phyloP scores from a whole-genome alignment of 306 rosid species.

The Vicia sativa region DNA sequence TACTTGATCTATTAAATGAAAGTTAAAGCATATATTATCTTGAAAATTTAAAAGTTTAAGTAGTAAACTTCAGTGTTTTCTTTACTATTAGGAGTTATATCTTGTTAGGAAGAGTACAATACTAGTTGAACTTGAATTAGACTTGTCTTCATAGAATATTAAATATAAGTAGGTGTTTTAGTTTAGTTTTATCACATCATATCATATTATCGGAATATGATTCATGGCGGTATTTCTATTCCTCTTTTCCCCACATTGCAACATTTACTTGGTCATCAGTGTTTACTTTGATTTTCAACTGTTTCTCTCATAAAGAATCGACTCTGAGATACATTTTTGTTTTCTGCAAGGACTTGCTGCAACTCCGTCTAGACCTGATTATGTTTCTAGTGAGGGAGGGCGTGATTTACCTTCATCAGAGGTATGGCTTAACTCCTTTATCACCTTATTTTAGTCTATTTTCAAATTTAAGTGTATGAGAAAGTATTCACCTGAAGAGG shows the following conservation, averaged over 20 bases:
- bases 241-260: constrained; percentile 9
- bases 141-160: constrained; percentile 13
- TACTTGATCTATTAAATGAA: constrained; percentile 6
- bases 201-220: constrained; percentile 3
- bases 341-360: constrained; percentile 61
- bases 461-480: constrained; percentile 5
- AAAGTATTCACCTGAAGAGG: constrained; percentile 14
- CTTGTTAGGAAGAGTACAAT: constrained; percentile 2
- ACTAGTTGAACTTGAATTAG: constrained; percentile 24
- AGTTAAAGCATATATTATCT: constrained; percentile 16
- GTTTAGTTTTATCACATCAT: constrained; percentile 13
- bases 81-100: background rate
- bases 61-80: constrained; percentile 8
- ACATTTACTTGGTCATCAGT: constrained; percentile 26
- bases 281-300: constrained; percentile 34
- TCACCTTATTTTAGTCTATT: constrained; percentile 17
- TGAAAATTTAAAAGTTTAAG: constrained; percentile 7
- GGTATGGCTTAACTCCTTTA: constrained; percentile 53
- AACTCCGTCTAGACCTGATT: constrained; percentile 62
- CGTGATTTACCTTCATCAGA: constrained; percentile 71
- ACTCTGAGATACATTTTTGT: constrained; percentile 45
- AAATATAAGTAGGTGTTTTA: background rate
- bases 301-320: constrained; percentile 28
- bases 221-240: constrained; percentile 22
- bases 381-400: constrained; percentile 57